Conservation (phyloP, 352 stramenopile species). For the Chrysophaeum taylorii region DNA sequence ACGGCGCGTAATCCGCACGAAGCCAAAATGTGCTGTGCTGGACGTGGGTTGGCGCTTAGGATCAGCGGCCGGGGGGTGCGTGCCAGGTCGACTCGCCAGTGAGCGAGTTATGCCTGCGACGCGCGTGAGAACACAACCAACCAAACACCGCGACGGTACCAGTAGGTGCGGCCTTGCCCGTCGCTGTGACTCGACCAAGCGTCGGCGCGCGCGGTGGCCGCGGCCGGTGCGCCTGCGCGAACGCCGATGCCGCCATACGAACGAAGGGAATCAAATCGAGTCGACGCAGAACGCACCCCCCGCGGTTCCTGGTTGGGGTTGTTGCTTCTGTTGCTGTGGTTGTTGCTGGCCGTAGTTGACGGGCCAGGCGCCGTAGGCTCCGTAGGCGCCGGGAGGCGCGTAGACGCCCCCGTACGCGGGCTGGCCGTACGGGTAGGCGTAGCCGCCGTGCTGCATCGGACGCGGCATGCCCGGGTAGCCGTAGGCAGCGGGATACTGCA, state of each 20-base stretch:
- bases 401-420: background rate
- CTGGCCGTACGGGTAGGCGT: background rate
- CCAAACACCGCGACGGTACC: no score
- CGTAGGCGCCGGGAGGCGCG: background rate
- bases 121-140: no score
- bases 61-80: background rate
- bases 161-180: slow-evolving; percentile 1
- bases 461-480: background rate
- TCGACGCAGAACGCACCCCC: no score
- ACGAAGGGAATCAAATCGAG: no score
- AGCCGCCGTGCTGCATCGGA: background rate
- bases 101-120: background rate
- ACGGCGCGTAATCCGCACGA: no score
- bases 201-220: background rate
- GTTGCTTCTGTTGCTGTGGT: no score
- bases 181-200: slow-evolving; percentile 5
- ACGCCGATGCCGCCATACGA: no score
- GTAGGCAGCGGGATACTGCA: background rate
- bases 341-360: background rate
- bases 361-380: background rate
- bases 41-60: no score
- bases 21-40: no score
- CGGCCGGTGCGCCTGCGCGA: no score
- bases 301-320: no score
- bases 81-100: background rate